Conservation (phyloP, 2,329 filamentous ascomycete species). For the Chaetomium globosum region DNA sequence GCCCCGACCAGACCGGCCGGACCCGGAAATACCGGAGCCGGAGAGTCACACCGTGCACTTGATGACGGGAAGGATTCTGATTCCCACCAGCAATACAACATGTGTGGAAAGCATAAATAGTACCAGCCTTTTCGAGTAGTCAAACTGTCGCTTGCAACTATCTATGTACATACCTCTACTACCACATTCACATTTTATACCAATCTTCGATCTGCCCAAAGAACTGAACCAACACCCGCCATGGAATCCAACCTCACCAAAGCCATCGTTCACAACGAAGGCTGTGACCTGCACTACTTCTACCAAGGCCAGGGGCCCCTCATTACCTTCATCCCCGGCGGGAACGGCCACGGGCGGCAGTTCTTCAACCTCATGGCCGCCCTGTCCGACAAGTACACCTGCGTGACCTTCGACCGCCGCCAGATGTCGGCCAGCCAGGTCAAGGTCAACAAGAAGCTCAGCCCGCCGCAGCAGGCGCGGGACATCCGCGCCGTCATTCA, state of each 20-base stretch:
- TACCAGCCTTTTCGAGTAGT: neutral
- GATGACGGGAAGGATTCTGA: neutral
- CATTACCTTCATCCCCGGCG: constrained; percentile 42
- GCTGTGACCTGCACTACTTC: constrained; percentile 42
- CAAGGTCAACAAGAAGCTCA: constrained; percentile 35
- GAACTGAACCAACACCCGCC: neutral
- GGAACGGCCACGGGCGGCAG: constrained; percentile 42
- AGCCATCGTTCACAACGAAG: constrained; percentile 39
- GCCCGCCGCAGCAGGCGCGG: constrained; percentile 40
- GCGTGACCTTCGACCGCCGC: constrained; percentile 42
- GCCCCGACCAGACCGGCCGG: too few relatives aligned
- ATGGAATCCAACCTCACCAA: constrained; percentile 18
- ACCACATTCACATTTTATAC: neutral
- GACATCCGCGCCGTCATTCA: constrained; percentile 40
- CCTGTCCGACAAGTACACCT: constrained; percentile 38
- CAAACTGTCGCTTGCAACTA: neutral
- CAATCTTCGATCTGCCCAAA: neutral
- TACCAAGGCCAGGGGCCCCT: constrained; percentile 40
- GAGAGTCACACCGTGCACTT: neutral
- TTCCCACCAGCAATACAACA: neutral
- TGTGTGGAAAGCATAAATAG: neutral
- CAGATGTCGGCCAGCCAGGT: constrained; percentile 42
- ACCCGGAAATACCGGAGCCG: neutral
- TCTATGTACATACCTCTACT: neutral
- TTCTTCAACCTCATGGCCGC: constrained; percentile 39